Evolutionary conservation across 352 stramenopile genomes (phyloP).

Genomic region (Pythium utonaiense): DNA sequence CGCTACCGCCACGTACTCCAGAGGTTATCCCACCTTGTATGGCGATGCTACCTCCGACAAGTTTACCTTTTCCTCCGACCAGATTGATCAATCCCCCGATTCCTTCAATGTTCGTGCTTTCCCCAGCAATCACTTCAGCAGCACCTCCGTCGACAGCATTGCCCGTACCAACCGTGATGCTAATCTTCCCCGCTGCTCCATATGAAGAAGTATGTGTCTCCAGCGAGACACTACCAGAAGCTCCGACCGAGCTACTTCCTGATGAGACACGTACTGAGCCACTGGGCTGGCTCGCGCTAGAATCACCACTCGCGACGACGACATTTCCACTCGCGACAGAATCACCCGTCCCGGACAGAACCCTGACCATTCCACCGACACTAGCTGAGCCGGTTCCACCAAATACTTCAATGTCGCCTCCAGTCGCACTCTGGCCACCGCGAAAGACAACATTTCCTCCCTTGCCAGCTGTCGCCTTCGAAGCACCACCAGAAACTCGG

Average conservation of each 20-base stretch:
- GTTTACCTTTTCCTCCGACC: slow-evolving; percentile 28
- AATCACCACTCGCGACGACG: slow-evolving; percentile 22
- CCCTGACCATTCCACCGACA: slow-evolving; percentile 19
- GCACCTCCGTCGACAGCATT: slow-evolving; percentile 22
- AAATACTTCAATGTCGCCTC: slow-evolving; percentile 8
- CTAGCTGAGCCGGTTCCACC: background rate
- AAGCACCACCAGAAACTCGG: background rate
- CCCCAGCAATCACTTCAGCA: slow-evolving; percentile 26
- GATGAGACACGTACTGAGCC: slow-evolving; percentile 27
- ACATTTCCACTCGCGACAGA: slow-evolving; percentile 28
- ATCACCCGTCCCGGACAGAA: slow-evolving; percentile 14
- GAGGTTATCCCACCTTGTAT: slow-evolving; percentile 27
- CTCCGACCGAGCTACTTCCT: slow-evolving; percentile 18
- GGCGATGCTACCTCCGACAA: slow-evolving; percentile 23
- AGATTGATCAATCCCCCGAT: slow-evolving; percentile 30
- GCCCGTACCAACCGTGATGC: slow-evolving; percentile 24
- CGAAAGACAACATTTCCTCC: slow-evolving; percentile 2
- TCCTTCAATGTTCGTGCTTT: slow-evolving; percentile 25
- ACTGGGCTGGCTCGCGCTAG: slow-evolving; percentile 20
- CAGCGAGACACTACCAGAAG: slow-evolving; percentile 27
- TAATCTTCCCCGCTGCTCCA: slow-evolving; percentile 24
- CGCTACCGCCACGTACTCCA: slow-evolving; percentile 31
- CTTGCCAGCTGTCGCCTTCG: background rate
- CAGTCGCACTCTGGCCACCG: slow-evolving; percentile 3
- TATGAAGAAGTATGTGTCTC: slow-evolving; percentile 18